Conservation (phyloP, 2,329 filamentous ascomycete species). For the Aspergillus texensis region DNA sequence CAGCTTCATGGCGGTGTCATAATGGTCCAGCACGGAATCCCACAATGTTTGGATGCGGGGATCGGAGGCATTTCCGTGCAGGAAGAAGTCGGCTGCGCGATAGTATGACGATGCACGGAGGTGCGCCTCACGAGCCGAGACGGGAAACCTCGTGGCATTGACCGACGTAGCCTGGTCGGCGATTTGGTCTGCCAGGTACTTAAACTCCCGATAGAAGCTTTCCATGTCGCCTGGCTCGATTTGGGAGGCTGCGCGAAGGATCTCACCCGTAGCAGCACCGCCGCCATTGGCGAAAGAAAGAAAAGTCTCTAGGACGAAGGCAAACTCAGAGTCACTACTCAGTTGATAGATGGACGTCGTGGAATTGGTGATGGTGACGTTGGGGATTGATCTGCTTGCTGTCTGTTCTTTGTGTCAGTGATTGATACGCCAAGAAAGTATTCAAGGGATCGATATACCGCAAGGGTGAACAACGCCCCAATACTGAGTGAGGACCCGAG, state of each 20-base stretch:
- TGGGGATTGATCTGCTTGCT: background rate
- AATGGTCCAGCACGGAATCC: background rate
- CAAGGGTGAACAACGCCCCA: background rate
- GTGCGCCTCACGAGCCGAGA: background rate
- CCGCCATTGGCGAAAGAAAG: background rate
- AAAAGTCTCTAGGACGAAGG: background rate
- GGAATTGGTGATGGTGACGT: background rate
- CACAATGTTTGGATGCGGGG: background rate
- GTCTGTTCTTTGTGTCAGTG: background rate
- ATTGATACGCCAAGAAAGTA: background rate
- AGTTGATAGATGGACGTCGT: background rate
- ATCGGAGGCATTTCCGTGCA: background rate
- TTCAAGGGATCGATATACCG: background rate
- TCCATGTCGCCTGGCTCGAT: background rate
- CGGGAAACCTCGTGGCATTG: background rate
- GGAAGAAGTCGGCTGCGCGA: background rate
- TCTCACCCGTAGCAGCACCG: background rate
- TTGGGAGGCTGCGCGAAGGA: conserved; percentile 1
- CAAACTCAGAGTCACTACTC: background rate
- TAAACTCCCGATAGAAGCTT: background rate
- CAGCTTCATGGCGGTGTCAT: background rate
- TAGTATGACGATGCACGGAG: background rate
- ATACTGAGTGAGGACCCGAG: background rate
- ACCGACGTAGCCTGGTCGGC: background rate
- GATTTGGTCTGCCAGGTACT: background rate